Conservation (phyloP, 495 filamentous ascomycete species). For the Aspergillus heteromorphus region DNA sequence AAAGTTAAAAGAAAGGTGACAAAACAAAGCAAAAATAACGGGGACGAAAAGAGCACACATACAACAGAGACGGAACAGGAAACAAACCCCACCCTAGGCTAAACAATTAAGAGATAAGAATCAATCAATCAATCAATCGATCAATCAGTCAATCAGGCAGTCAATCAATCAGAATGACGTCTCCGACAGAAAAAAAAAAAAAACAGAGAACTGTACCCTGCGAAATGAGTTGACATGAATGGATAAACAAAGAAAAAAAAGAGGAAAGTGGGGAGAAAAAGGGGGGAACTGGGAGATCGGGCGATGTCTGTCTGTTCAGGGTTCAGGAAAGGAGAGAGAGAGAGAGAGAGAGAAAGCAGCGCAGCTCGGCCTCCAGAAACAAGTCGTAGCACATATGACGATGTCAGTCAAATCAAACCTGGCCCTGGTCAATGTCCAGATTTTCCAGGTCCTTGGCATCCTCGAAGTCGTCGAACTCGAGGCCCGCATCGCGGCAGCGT, state of each 20-base stretch:
- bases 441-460: constrained; percentile 39
- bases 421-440: constrained; percentile 34
- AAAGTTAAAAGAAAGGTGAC: too few relatives aligned
- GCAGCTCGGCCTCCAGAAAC: not conserved
- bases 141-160: too few relatives aligned
- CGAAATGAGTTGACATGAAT: constrained; percentile 3
- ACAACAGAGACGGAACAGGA: not conserved
- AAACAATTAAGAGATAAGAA: constrained; percentile 3
- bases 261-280: constrained; percentile 7
- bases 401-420: constrained; percentile 12
- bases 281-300: not conserved
- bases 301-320: not conserved
- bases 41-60: not conserved
- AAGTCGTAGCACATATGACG: constrained; percentile 29
- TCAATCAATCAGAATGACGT: too few relatives aligned
- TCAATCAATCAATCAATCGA: too few relatives aligned
- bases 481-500: constrained; percentile 68
- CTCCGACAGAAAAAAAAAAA: not conserved
- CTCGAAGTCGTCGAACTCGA: constrained; percentile 50
- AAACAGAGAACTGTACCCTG: constrained; percentile 1
- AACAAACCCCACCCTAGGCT: constrained; percentile 12
- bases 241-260: not conserved
- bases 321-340: not conserved
- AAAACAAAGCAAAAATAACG: not conserved
- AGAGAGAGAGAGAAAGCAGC: not conserved